A percentile compares a stretch with the other conserved stretches of the same genome.
Evolutionary conservation across 805 yeast genomes (phyloP).

Genomic region (Saturnispora saitoi): DNA sequence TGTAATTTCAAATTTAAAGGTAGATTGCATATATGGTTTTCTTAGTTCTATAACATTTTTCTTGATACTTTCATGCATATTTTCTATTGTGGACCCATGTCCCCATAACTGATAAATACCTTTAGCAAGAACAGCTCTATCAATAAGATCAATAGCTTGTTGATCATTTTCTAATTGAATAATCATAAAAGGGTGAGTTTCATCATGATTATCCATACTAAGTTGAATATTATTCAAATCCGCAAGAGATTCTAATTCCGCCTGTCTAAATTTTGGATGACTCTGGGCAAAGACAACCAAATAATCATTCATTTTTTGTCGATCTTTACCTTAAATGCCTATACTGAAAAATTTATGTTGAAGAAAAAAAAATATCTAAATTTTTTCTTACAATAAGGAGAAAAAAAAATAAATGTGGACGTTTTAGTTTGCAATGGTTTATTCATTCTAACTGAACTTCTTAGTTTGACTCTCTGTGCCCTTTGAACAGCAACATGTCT

Average conservation of each 20-base stretch:
- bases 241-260: conserved; percentile 83
- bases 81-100: conserved; percentile 44
- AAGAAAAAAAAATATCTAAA: neutral
- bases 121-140: conserved; percentile 59
- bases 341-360: neutral
- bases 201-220: conserved; percentile 53
- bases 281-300: conserved; percentile 80
- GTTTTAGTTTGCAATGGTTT: neutral
- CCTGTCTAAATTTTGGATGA: conserved; percentile 65
- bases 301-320: conserved; percentile 44
- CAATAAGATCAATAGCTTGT: conserved; percentile 55
- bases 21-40: conserved; percentile 31
- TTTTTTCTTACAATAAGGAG: neutral
- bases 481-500: conserved; percentile 3
- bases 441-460: neutral
- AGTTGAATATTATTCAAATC: conserved; percentile 46
- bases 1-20: conserved; percentile 80
- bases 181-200: conserved; percentile 58
- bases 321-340: neutral
- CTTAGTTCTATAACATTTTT: conserved; percentile 23
- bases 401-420: conserved; percentile 1
- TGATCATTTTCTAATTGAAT: conserved; percentile 60
- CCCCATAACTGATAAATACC: conserved; percentile 88
- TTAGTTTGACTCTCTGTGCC: neutral
- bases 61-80: conserved; percentile 47